Conservation (phyloP, 78 protist species). For the Cavenderia fasciculata region DNA sequence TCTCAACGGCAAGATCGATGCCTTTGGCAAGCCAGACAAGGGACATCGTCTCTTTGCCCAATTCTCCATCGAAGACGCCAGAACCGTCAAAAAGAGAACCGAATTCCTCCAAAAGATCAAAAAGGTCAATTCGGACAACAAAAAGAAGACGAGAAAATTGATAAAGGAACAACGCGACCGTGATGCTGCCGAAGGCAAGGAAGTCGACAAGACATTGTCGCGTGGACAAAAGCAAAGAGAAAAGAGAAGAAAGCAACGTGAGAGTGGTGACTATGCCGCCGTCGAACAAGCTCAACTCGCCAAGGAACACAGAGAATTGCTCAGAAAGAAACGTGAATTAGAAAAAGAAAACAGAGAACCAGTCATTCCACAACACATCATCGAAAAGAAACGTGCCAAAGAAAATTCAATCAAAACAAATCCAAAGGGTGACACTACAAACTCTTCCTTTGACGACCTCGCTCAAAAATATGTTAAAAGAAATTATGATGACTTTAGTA, state of each 20-base stretch:
- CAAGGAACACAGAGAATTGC: background rate
- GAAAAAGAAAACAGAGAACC: background rate
- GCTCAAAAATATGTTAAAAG: background rate
- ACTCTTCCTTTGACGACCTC: background rate
- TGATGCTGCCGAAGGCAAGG: background rate
- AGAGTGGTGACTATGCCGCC: too few relatives aligned
- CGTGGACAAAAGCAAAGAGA: slow-evolving; percentile 64
- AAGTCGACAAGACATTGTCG: background rate
- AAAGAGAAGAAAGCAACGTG: slow-evolving; percentile 27
- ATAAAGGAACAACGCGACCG: background rate
- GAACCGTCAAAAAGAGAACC: slow-evolving; percentile 56
- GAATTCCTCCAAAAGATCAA: background rate
- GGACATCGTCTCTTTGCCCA: slow-evolving; percentile 40
- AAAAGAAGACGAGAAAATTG: slow-evolving; percentile 8
- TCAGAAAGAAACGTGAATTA: background rate
- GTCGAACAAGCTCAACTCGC: background rate
- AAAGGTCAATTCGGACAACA: background rate
- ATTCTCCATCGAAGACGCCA: slow-evolving; percentile 64
- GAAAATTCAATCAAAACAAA: background rate
- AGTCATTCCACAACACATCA: slow-evolving; percentile 9
- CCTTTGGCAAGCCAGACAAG: background rate
- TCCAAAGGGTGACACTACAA: background rate
- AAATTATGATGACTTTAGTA: background rate
- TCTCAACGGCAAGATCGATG: slow-evolving; percentile 6
- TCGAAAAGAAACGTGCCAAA: background rate